Evolutionary conservation across 805 yeast genomes (phyloP).

Genomic region (Yamadazyma olivae): DNA sequence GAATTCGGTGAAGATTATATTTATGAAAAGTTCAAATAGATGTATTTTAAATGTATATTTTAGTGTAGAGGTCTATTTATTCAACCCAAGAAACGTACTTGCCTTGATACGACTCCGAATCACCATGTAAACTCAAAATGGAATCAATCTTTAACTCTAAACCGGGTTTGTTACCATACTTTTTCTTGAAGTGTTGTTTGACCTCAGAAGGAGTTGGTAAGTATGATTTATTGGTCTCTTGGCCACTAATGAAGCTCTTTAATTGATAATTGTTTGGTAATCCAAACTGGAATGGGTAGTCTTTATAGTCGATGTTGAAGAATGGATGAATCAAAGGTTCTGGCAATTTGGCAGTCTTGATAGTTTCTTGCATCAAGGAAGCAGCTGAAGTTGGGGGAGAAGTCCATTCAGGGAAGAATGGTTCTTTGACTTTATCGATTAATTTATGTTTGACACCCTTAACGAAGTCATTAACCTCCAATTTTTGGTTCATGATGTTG

Average conservation of each 20-base stretch:
- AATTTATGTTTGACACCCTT: constrained; percentile 65
- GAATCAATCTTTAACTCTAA: constrained; percentile 56
- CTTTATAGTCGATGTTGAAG: constrained; percentile 36
- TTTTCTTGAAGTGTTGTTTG: constrained; percentile 53
- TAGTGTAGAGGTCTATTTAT: background rate
- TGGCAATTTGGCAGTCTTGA: constrained; percentile 23
- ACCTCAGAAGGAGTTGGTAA: constrained; percentile 71
- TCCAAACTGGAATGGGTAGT: constrained; percentile 68
- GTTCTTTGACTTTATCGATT: constrained; percentile 55
- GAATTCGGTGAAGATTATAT: constrained; percentile 53
- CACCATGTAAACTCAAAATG: constrained; percentile 58
- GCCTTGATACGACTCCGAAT: constrained; percentile 34
- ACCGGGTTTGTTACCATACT: constrained; percentile 55
- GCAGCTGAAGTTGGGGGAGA: constrained; percentile 15
- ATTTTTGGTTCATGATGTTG: constrained; percentile 57
- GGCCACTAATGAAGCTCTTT: constrained; percentile 64
- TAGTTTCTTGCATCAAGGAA: constrained; percentile 20
- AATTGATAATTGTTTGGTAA: constrained; percentile 73
- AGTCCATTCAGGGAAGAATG: constrained; percentile 33
- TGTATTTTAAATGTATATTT: constrained; percentile 9
- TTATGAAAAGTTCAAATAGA: constrained; percentile 32
- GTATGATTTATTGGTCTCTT: constrained; percentile 60
- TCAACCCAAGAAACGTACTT: constrained; percentile 39
- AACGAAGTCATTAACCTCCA: constrained; percentile 56
- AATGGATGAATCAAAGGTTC: constrained; percentile 37